phyloP scores from a whole-genome alignment of 768 basidiomycete species.

The Trametes villosa region DNA sequence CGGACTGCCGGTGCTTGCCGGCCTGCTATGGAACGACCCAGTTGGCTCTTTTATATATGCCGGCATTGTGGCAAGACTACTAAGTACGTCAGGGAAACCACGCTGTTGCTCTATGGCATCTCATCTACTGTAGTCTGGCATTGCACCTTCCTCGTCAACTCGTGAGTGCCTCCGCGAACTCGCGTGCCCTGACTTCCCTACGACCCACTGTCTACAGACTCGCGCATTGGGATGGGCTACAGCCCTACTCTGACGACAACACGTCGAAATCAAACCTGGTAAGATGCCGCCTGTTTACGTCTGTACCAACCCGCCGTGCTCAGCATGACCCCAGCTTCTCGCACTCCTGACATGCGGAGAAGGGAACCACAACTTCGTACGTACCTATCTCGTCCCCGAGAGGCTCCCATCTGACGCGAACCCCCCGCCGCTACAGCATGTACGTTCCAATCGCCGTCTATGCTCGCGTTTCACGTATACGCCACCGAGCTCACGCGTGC shows the following conservation, averaged over 20 bases:
- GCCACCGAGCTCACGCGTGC: not conserved
- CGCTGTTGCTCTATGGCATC: not conserved
- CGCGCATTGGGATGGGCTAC: conserved; percentile 82
- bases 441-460: conserved; percentile 28
- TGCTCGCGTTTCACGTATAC: not conserved
- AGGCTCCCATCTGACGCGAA: not conserved
- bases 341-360: conserved; percentile 76
- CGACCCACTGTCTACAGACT: conserved; percentile 44
- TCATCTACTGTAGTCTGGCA: conserved; percentile 55
- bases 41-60: conserved; percentile 75
- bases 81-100: conserved; percentile 61
- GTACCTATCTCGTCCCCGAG: conserved; percentile 30
- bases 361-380: conserved; percentile 78
- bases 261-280: conserved; percentile 78
- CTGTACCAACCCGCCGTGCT: not conserved
- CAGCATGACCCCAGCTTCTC: conserved; percentile 48
- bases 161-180: conserved; percentile 44
- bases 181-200: not conserved
- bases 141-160: conserved; percentile 72
- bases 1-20: conserved; percentile 58
- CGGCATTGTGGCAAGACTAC: conserved; percentile 63
- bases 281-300: conserved; percentile 25
- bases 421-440: conserved; percentile 43
- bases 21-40: conserved; percentile 61
- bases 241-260: conserved; percentile 81